These are phyloP conservation scores for Aspergillus biplanus DNA, from an alignment of 495 filamentous ascomycete species.

Conservation along the genomic window DNA sequence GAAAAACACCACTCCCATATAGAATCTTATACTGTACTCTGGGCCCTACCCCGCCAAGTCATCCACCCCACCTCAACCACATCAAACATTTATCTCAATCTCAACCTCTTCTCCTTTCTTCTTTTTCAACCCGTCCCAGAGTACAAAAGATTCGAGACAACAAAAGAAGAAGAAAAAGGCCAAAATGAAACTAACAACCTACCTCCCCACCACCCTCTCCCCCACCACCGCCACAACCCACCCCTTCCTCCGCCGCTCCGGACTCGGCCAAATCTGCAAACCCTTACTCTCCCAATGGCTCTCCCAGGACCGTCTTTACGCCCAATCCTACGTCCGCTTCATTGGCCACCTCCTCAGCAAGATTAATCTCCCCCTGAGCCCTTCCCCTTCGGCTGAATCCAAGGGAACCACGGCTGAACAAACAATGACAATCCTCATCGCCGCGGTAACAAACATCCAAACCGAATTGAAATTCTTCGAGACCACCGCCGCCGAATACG, in stretches of 20 bases:
- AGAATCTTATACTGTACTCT: too few species aligned
- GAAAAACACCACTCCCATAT: too few species aligned
- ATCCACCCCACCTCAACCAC: too few species aligned
- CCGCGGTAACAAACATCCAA: slow-evolving; percentile 65
- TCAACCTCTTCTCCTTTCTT: too few species aligned
- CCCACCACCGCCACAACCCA: slow-evolving; percentile 64
- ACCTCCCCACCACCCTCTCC: slow-evolving; percentile 31
- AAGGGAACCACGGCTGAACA: slow-evolving; percentile 34
- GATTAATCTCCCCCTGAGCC: slow-evolving; percentile 55
- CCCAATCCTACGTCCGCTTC: slow-evolving; percentile 71
- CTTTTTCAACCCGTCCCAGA: too few species aligned
- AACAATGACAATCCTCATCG: slow-evolving; percentile 63
- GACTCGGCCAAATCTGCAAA: slow-evolving; percentile 62
- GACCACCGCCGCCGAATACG: slow-evolving; percentile 62
- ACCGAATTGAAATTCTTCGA: slow-evolving; percentile 73
- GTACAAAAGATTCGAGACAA: neutral
- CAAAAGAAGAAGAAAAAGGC: slow-evolving; percentile 1
- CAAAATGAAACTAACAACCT: slow-evolving; percentile 29
- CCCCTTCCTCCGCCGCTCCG: slow-evolving; percentile 70
- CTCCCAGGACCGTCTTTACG: slow-evolving; percentile 75
- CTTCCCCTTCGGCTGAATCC: slow-evolving; percentile 24
- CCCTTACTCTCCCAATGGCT: slow-evolving; percentile 67
- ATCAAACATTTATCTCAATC: too few species aligned
- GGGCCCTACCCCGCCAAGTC: too few species aligned
- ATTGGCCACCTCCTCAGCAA: slow-evolving; percentile 68